Percentiles rank a stretch among this genome's conserved stretches.
Evolutionary conservation across 2,329 filamentous ascomycete species (phyloP).

Genomic region (Pestalotiopsis sp.): DNA sequence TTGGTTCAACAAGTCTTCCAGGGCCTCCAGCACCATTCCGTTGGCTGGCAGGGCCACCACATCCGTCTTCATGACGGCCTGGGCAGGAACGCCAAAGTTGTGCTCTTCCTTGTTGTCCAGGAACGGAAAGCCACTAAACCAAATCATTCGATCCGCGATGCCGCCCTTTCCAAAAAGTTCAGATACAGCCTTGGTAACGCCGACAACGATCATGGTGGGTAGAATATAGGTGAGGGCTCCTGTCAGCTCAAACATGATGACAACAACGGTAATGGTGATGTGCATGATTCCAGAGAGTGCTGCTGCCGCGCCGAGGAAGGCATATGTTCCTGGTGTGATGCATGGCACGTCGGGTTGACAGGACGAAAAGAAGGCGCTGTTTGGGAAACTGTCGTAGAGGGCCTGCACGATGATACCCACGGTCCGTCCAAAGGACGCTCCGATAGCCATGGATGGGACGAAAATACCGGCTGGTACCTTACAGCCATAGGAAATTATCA

Average conservation of each 20-base stretch:
- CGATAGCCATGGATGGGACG: conserved; percentile 96
- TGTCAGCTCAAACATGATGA: conserved; percentile 99
- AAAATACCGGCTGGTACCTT: conserved; percentile 98
- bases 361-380: conserved; percentile 81
- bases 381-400: conserved; percentile 81
- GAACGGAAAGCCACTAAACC: conserved; percentile 97
- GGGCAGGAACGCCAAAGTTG: conserved; percentile 92
- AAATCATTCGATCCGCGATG: conserved; percentile 98
- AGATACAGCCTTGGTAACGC: conserved; percentile 90
- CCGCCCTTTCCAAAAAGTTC: conserved; percentile 93
- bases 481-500: conserved; percentile 96
- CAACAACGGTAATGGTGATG: conserved; percentile 92
- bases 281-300: conserved; percentile 97
- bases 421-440: conserved; percentile 89
- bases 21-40: conserved; percentile 73
- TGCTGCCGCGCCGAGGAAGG: conserved; percentile 89
- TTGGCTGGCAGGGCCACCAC: conserved; percentile 74
- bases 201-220: conserved; percentile 98
- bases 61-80: conserved; percentile 81
- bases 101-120: conserved; percentile 97
- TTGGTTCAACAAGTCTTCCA: conserved; percentile 76
- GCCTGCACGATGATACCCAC: conserved; percentile 94
- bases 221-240: conserved; percentile 97
- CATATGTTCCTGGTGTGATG: conserved; percentile 96
- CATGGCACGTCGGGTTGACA: conserved; percentile 92